Evolutionary conservation across 2,329 filamentous ascomycete species (phyloP), one percentile per base, ranked within the genome.

Genomic region (Rhynchosporium agropyri): DNA sequence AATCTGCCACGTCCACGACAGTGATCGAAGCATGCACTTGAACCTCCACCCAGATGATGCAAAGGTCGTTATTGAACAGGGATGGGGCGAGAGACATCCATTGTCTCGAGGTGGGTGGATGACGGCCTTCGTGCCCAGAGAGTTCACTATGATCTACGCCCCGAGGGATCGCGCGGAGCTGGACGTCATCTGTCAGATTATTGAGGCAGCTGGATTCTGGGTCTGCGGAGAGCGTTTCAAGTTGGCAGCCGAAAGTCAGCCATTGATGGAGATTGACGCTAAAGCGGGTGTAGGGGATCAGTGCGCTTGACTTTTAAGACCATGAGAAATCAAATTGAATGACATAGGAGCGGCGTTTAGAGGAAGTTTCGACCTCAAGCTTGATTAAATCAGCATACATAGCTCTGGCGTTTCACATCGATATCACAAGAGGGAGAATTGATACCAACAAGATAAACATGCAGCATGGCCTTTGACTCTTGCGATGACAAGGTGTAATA

Each of bases 81-180:
- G 91, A 1, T 96, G 92, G 91, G 92, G 89, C 0, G 87, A 96
- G 77, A 69, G 84, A 38, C 86, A 88, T 67, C 86, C 84, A 1
- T 76, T 92, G 60, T 87, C 90, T 7, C 84, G 85, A 70, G 87
- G 85, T 60, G 84, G 85, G 49, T 87, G 84, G 79, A 82, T 88
- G 66, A 80, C 81, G 65, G 82, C 85, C 72, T 89, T 89, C 57
- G 86, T 95, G 61, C 90, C 91, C 0, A 78, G 81, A 3, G 88
- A 89, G 48, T 96, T 96, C 75, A 80, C 91, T 62, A 87, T 96
- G 85, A 80, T 96, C 4, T 96, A 96, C 77, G 90, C 91, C 20
- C 91, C 92, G 2, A 79, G 89, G 71, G 81, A 87, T 66, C 81
- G 86, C 63, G 80, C 82, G 31, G 91, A 96, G 74, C 75, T 95